Conservation (phyloP, 768 basidiomycete genomes). For the Termitomyces sp. region DNA sequence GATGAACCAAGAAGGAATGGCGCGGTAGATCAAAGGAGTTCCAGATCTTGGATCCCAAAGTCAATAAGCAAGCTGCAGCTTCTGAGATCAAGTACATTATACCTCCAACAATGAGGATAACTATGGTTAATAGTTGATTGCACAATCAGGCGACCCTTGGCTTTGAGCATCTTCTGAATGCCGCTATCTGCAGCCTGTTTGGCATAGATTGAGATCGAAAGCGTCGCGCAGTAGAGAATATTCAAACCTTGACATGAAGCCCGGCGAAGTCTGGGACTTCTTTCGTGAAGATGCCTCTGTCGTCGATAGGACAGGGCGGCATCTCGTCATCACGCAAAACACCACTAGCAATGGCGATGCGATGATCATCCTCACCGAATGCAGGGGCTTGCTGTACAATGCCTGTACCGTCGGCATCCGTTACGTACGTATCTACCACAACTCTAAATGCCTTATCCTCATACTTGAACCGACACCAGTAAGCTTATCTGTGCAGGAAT, state of each 20-base stretch:
- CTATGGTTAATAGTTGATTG: conserved; percentile 85
- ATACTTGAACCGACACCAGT: conserved; percentile 47
- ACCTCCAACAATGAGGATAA: conserved; percentile 99
- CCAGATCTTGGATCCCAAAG: conserved; percentile 56
- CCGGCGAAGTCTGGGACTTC: conserved; percentile 91
- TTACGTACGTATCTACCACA: conserved; percentile 89
- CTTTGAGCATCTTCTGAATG: conserved; percentile 88
- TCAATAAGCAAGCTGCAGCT: neutral
- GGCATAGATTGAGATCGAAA: neutral
- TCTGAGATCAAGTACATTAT: conserved; percentile 10
- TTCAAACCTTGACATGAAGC: conserved; percentile 77
- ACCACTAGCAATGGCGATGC: conserved; percentile 81
- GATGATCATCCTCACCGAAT: conserved; percentile 98
- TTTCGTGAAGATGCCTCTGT: conserved; percentile 80
- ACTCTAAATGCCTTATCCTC: conserved; percentile 91
- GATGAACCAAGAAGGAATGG: conserved; percentile 96
- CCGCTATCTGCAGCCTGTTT: conserved; percentile 88
- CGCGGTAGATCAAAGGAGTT: conserved; percentile 94
- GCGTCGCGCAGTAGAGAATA: neutral
- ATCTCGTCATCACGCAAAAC: conserved; percentile 85
- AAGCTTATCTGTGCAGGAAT: neutral
- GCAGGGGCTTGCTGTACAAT: conserved; percentile 99
- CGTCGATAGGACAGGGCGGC: conserved; percentile 96
- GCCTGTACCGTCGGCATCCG: conserved; percentile 90
- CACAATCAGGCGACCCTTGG: conserved; percentile 82